These are phyloP conservation scores for Aureobasidium sp. DNA, from an alignment of 2,329 filamentous ascomycete species.

Conservation along the genomic window DNA sequence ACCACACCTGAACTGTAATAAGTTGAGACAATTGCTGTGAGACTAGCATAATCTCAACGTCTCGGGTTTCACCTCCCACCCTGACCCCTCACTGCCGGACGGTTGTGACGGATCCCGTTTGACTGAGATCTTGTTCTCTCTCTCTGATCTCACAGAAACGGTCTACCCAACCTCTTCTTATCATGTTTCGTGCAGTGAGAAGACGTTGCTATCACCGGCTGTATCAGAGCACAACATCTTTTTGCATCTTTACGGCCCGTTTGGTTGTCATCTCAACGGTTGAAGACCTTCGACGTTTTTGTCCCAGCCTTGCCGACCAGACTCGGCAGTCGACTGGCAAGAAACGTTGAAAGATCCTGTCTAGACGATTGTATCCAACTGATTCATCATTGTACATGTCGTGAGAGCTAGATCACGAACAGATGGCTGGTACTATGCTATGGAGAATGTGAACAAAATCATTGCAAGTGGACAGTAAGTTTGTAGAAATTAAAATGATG, in stretches of 20 bases:
- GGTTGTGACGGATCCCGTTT: not conserved
- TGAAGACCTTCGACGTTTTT: not conserved
- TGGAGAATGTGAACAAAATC: not conserved
- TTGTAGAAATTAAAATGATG: not conserved
- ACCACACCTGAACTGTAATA: constrained; percentile 8
- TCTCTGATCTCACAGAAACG: not conserved
- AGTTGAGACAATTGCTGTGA: constrained; percentile 9
- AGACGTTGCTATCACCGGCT: constrained; percentile 2
- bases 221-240: not conserved
- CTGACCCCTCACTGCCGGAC: constrained; percentile 4
- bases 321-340: not conserved
- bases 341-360: not conserved
- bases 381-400: not conserved
- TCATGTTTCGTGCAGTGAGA: not conserved
- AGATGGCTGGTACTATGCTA: not conserved
- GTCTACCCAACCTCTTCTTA: not conserved
- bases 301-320: not conserved
- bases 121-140: not conserved
- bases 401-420: not conserved
- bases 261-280: not conserved
- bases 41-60: constrained; percentile 3
- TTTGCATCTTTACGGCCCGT: not conserved
- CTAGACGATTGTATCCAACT: not conserved
- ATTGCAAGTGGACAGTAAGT: not conserved
- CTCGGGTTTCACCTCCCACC: constrained; percentile 2